A percentile compares a stretch with the other conserved stretches of the same genome.
Evolutionary conservation across 345 rosid species (phyloP).

Genomic region (Ceriops tagal): DNA sequence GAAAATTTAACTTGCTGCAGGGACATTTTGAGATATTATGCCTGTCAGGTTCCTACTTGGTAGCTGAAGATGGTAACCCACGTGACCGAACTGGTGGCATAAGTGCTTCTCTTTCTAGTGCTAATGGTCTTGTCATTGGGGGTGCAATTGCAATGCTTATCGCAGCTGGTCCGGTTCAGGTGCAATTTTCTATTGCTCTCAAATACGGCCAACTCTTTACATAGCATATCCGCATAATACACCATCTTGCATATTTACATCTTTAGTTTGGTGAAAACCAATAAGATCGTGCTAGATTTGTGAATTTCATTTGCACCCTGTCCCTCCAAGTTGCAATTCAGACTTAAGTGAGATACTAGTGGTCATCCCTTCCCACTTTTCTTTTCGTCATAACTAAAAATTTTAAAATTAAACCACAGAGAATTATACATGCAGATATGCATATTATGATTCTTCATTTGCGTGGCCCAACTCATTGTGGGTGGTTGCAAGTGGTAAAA

Average conservation of each 20-base stretch:
- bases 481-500: background rate
- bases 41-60: constrained; percentile 87
- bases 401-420: background rate
- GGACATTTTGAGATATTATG: constrained; percentile 92
- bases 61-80: constrained; percentile 84
- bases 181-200: constrained; percentile 17
- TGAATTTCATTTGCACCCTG: background rate
- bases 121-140: constrained; percentile 89
- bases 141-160: constrained; percentile 80
- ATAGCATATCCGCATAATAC: too few species aligned
- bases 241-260: too few species aligned
- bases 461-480: background rate
- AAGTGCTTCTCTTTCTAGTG: constrained; percentile 87
- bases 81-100: constrained; percentile 79
- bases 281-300: too few species aligned
- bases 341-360: background rate
- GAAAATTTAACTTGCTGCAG: constrained; percentile 40
- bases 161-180: constrained; percentile 88
- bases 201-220: background rate
- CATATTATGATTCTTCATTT: background rate
- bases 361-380: background rate
- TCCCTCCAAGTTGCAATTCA: background rate
- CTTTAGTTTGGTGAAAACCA: too few species aligned
- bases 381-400: background rate
- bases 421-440: background rate